A percentile compares a stretch with the other conserved stretches of the same genome.
Conservation (phyloP, 208 protist genomes). For the Vickermania spadyakhi region DNA sequence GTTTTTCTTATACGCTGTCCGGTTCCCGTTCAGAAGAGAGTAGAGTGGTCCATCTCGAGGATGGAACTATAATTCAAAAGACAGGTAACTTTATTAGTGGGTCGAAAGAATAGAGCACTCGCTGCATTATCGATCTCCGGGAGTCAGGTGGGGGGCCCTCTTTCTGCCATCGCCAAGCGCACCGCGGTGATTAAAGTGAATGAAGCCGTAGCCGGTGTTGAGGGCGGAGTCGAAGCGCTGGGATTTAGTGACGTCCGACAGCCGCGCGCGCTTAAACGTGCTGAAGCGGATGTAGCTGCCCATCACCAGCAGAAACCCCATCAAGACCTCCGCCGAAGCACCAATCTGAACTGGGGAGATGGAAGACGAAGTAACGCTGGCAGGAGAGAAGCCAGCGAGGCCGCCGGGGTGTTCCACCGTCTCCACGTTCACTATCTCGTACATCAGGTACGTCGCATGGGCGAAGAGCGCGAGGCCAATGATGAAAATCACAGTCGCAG, state of each 20-base stretch:
- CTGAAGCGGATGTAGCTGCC: conserved; percentile 37
- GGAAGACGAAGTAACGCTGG: too few species aligned
- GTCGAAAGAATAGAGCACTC: too few species aligned
- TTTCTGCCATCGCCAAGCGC: conserved; percentile 11
- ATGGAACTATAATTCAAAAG: too few species aligned
- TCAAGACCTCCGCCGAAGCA: conserved; percentile 17
- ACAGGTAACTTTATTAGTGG: too few species aligned
- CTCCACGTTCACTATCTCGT: conserved; percentile 16
- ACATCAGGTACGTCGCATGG: conserved; percentile 12
- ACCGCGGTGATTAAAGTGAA: conserved; percentile 86
- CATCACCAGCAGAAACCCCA: conserved; percentile 29
- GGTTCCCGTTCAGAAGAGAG: too few species aligned
- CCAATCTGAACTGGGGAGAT: not conserved
- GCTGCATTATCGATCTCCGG: too few species aligned
- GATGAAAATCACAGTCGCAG: too few species aligned
- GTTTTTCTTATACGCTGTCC: too few species aligned
- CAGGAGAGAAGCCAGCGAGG: too few species aligned
- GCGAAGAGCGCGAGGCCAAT: conserved; percentile 1
- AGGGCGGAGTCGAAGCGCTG: conserved; percentile 55
- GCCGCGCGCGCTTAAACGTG: conserved; percentile 38
- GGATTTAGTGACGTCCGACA: conserved; percentile 42
- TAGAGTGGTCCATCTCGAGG: too few species aligned
- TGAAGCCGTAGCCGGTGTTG: conserved; percentile 62
- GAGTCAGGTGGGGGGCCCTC: too few species aligned
- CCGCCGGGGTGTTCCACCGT: too few species aligned